Percentiles rank a stretch among this genome's conserved stretches.
Conservation (phyloP, 306 rosid genomes). For the Cicer chorassanicum region DNA sequence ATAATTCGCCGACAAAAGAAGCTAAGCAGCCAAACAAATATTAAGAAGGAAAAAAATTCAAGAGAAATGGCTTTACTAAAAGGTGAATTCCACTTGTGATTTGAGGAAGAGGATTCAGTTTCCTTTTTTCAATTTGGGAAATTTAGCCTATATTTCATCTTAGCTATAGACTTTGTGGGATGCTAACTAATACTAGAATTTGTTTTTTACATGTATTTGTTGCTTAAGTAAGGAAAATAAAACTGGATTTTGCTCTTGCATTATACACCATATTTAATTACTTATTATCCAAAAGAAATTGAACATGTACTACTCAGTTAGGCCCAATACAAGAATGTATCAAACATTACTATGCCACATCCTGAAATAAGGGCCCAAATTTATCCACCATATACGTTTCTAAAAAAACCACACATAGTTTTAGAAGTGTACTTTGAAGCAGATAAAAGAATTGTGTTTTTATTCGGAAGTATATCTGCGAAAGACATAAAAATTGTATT, state of each 20-base stretch:
- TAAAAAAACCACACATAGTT: too few relatives aligned
- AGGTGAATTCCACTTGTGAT: constrained; percentile 1
- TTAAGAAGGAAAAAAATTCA: not conserved
- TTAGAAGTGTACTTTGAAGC: too few relatives aligned
- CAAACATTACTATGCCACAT: too few relatives aligned
- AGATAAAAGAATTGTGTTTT: too few relatives aligned
- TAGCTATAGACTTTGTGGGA: constrained; percentile 4
- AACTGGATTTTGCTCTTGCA: not conserved
- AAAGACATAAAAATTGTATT: too few relatives aligned
- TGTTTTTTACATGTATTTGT: not conserved
- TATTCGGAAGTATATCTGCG: too few relatives aligned
- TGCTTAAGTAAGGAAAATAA: constrained; percentile 6
- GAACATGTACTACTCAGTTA: not conserved
- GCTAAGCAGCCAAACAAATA: constrained; percentile 1
- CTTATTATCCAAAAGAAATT: not conserved
- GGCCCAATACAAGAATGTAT: constrained; percentile 27
- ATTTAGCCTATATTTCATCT: constrained; percentile 12
- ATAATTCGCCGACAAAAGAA: constrained; percentile 4
- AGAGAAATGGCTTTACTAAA: too few relatives aligned
- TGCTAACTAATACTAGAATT: not conserved
- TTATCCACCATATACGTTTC: too few relatives aligned
- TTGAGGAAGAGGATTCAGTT: constrained; percentile 3
- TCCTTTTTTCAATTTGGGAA: constrained; percentile 13
- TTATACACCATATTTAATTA: too few relatives aligned
- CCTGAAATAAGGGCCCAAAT: too few relatives aligned